Percentiles rank a stretch among this genome's conserved stretches.
Evolutionary conservation across 2,329 filamentous ascomycete genomes (phyloP).

Genomic region (Microdochium paspali): DNA sequence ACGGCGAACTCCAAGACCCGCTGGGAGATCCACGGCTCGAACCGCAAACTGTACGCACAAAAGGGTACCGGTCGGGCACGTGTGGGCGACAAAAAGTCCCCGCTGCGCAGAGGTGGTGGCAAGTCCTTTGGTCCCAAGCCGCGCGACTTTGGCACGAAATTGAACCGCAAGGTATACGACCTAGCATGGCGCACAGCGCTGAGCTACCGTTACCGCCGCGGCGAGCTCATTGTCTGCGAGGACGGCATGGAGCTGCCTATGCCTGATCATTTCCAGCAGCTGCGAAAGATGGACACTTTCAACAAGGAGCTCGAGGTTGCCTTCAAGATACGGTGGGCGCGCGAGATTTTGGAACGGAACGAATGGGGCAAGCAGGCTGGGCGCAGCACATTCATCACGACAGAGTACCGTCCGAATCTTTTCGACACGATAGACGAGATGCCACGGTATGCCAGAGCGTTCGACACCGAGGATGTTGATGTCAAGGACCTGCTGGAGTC

Average conservation of each 20-base stretch:
- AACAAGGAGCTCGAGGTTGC: constrained; percentile 41
- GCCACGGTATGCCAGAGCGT: constrained; percentile 57
- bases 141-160: constrained; percentile 75
- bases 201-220: constrained; percentile 80
- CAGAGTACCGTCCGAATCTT: constrained; percentile 48
- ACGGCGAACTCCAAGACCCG: constrained; percentile 78
- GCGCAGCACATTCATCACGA: constrained; percentile 68
- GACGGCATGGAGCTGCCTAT: constrained; percentile 61
- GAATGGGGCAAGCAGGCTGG: constrained; percentile 58
- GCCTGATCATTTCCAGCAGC: constrained; percentile 36
- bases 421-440: constrained; percentile 56
- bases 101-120: constrained; percentile 75
- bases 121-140: constrained; percentile 86
- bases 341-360: constrained; percentile 61
- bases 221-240: constrained; percentile 79
- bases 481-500: constrained; percentile 89
- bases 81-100: constrained; percentile 71
- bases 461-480: constrained; percentile 72
- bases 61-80: constrained; percentile 81
- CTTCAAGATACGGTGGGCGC: constrained; percentile 53
- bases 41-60: constrained; percentile 72
- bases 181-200: constrained; percentile 90
- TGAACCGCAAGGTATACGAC: constrained; percentile 89
- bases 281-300: constrained; percentile 19
- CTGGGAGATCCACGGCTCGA: constrained; percentile 73